These are phyloP conservation scores for Citrus mangshanensis DNA, from an alignment of 345 rosid species.

Conservation along the genomic window DNA sequence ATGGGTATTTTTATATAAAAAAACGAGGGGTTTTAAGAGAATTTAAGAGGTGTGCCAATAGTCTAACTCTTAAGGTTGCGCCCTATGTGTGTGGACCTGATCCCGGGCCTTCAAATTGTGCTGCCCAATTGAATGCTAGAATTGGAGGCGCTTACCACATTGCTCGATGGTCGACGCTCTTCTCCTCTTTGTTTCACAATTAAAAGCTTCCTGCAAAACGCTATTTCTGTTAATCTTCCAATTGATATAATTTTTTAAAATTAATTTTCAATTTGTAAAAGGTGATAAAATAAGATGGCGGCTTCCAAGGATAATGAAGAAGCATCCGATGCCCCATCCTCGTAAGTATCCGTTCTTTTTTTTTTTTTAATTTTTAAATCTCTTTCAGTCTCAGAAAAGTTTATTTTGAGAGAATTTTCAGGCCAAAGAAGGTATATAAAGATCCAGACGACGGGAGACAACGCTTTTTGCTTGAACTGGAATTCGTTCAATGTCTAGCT, in stretches of 20 bases:
- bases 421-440: conserved; percentile 61
- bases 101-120: no score
- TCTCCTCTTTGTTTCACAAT: no score
- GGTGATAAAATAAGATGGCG: conserved; percentile 17
- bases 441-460: conserved; percentile 93
- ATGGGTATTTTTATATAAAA: no score
- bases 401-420: conserved; percentile 7
- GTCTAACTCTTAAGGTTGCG: rapidly evolving
- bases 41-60: no score
- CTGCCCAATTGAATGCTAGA: no score
- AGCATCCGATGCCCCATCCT: conserved; percentile 11
- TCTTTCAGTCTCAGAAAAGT: neutral
- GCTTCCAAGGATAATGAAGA: conserved; percentile 15
- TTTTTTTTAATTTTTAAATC: neutral
- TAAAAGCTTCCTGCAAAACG: neutral
- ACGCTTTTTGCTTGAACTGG: conserved; percentile 84
- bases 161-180: no score
- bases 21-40: rapidly evolving
- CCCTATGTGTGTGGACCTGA: no score
- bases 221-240: neutral
- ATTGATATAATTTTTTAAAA: neutral
- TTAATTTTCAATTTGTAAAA: neutral
- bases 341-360: conserved; percentile 15
- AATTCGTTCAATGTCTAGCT: conserved; percentile 91
- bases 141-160: no score